Conservation (phyloP, 768 basidiomycete genomes). For the Mycena kentingensis region DNA sequence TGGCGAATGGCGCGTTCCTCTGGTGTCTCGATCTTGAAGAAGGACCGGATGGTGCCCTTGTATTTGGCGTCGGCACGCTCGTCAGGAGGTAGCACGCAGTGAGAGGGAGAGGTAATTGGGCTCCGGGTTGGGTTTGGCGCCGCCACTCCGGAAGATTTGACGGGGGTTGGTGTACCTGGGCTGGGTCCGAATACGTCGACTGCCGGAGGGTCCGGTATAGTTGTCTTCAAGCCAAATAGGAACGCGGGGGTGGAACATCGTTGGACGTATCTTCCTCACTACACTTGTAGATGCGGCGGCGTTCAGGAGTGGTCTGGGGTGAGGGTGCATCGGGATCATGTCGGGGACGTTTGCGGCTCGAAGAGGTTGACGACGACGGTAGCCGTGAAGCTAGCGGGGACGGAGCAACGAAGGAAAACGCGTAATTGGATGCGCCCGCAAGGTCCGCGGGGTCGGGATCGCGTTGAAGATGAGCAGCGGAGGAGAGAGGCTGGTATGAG, state of each 20-base stretch:
- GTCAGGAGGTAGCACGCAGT: not conserved
- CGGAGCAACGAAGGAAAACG: no score
- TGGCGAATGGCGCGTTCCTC: constrained; percentile 1
- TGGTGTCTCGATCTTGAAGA: not conserved
- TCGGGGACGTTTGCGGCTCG: not conserved
- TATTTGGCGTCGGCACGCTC: not conserved
- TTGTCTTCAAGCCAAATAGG: not conserved
- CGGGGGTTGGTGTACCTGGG: not conserved
- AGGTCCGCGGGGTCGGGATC: no score
- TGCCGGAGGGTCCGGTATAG: not conserved
- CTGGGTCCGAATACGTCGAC: not conserved
- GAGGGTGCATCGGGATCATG: not conserved
- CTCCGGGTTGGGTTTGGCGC: not conserved
- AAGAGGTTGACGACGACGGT: no score
- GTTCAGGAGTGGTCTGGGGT: not conserved
- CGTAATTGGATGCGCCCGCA: no score
- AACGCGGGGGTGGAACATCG: not conserved
- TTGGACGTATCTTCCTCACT: not conserved
- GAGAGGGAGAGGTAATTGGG: not conserved
- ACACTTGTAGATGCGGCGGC: not conserved
- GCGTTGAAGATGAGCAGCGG: no score
- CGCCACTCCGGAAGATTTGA: not conserved
- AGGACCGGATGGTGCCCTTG: not conserved
- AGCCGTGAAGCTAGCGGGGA: no score
- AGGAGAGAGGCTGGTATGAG: no score